A percentile compares a stretch with the other conserved stretches of the same genome.
phyloP scores from a whole-genome alignment of 768 basidiomycete species.

The Artomyces pyxidatus region DNA sequence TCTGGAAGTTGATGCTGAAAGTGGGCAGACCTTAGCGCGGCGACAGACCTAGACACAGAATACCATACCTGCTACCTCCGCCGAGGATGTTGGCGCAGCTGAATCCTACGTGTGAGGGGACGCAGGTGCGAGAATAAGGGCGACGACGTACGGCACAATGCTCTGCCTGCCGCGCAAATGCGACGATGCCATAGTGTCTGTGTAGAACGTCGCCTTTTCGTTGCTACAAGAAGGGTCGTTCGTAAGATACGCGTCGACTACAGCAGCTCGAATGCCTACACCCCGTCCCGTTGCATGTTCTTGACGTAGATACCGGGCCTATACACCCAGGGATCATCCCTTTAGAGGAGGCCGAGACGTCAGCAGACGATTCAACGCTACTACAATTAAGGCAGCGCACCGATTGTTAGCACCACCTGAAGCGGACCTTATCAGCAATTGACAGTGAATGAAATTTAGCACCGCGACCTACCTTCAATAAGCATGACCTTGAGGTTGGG shows the following conservation, averaged over 20 bases:
- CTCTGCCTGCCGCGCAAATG: conserved; percentile 54
- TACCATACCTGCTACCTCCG: conserved; percentile 10
- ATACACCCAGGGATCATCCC: conserved; percentile 68
- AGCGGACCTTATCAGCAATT: background rate
- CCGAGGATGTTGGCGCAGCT: conserved; percentile 51
- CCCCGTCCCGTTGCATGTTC: conserved; percentile 65
- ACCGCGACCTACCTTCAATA: conserved; percentile 44
- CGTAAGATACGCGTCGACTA: background rate
- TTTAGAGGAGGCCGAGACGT: background rate
- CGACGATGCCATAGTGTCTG: conserved; percentile 48
- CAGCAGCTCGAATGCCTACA: conserved; percentile 31
- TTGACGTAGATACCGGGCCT: conserved; percentile 61
- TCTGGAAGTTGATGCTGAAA: conserved; percentile 71
- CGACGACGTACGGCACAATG: conserved; percentile 54
- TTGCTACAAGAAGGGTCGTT: conserved; percentile 36
- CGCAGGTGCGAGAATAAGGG: background rate
- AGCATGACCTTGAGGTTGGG: conserved; percentile 70
- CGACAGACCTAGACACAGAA: no score
- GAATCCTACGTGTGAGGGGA: background rate
- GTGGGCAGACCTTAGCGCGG: no score
- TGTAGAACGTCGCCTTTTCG: conserved; percentile 69
- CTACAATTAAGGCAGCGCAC: background rate
- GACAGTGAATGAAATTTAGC: background rate
- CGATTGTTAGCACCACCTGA: conserved; percentile 61
- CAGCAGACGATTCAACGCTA: background rate